Percentiles rank a stretch among this genome's conserved stretches.
phyloP scores from a whole-genome alignment of 2,329 filamentous ascomycete species.

The Mariannaea sp. region DNA sequence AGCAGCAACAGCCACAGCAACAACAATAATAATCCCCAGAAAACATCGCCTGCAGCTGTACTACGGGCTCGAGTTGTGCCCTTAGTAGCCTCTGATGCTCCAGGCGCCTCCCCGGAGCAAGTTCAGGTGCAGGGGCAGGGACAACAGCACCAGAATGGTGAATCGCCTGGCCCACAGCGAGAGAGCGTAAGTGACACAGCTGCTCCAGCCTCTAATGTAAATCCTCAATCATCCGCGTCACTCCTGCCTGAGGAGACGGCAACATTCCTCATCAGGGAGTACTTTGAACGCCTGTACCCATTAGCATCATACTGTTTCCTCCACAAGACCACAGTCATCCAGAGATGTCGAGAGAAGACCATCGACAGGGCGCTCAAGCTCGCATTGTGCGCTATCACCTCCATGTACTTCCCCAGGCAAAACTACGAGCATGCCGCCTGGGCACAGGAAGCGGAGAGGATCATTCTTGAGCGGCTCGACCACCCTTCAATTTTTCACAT shows the following conservation, averaged over 20 bases:
- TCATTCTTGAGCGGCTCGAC: slow-evolving; percentile 35
- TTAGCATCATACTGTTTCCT: slow-evolving; percentile 35
- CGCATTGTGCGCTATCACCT: slow-evolving; percentile 33
- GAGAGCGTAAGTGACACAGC: slow-evolving; percentile 2
- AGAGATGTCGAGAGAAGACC: slow-evolving; percentile 34
- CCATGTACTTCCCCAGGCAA: slow-evolving; percentile 32
- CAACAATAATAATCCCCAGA: too few relatives aligned
- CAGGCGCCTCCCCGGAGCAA: slow-evolving; percentile 17
- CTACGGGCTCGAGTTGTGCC: slow-evolving; percentile 23
- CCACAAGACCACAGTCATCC: slow-evolving; percentile 33
- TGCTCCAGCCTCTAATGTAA: not conserved
- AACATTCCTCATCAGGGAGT: slow-evolving; percentile 25
- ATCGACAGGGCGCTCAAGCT: slow-evolving; percentile 34
- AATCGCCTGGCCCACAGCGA: slow-evolving; percentile 22
- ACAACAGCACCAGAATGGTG: slow-evolving; percentile 15
- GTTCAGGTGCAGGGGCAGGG: not conserved
- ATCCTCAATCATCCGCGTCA: not conserved
- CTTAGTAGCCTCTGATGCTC: not conserved
- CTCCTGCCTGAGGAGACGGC: slow-evolving; percentile 29
- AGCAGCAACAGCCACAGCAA: too few relatives aligned
- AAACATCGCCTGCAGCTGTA: slow-evolving; percentile 1
- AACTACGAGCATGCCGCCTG: slow-evolving; percentile 22
- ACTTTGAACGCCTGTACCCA: slow-evolving; percentile 34
- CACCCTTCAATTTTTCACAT: slow-evolving; percentile 37
- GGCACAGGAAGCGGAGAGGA: slow-evolving; percentile 33